Evolutionary conservation across 495 filamentous ascomycete species (phyloP).

Genomic region (Neurospora hispaniola): DNA sequence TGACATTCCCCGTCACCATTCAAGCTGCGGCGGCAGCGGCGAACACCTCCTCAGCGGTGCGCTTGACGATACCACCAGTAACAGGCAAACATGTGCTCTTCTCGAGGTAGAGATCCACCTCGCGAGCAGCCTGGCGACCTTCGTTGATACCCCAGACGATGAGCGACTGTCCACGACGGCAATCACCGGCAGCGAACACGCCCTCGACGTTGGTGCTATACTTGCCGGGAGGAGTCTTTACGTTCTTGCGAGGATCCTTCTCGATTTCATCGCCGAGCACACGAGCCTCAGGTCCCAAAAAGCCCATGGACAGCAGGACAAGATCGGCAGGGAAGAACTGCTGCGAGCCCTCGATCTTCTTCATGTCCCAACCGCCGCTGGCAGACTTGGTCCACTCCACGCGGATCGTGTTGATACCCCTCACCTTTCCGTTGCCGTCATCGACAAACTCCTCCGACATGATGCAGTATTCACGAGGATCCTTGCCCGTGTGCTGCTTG

Average conservation of each 20-base stretch:
- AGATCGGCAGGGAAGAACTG: slow-evolving; percentile 97
- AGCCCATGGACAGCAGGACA: slow-evolving; percentile 96
- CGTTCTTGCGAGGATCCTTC: slow-evolving; percentile 89
- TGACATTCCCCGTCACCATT: background rate
- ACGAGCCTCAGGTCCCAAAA: slow-evolving; percentile 90
- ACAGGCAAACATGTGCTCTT: slow-evolving; percentile 74
- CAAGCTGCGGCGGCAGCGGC: slow-evolving; percentile 16
- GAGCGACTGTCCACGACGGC: slow-evolving; percentile 88
- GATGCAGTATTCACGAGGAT: slow-evolving; percentile 96
- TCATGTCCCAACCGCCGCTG: slow-evolving; percentile 97
- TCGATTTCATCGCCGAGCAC: slow-evolving; percentile 80
- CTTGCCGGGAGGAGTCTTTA: slow-evolving; percentile 87
- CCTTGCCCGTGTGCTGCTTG: slow-evolving; percentile 93
- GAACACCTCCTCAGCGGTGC: slow-evolving; percentile 58
- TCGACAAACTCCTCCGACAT: slow-evolving; percentile 98
- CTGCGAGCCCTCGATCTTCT: slow-evolving; percentile 87
- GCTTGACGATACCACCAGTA: slow-evolving; percentile 89
- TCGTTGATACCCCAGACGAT: slow-evolving; percentile 99
- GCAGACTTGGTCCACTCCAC: slow-evolving; percentile 94
- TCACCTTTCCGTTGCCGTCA: slow-evolving; percentile 79
- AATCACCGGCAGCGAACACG: slow-evolving; percentile 94
- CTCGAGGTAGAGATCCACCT: slow-evolving; percentile 86
- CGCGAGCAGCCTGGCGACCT: slow-evolving; percentile 85
- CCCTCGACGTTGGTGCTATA: slow-evolving; percentile 84
- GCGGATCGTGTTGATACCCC: slow-evolving; percentile 94